phyloP scores from a whole-genome alignment of 2,329 filamentous ascomycete genomes.

The Clonostachys rosea region DNA sequence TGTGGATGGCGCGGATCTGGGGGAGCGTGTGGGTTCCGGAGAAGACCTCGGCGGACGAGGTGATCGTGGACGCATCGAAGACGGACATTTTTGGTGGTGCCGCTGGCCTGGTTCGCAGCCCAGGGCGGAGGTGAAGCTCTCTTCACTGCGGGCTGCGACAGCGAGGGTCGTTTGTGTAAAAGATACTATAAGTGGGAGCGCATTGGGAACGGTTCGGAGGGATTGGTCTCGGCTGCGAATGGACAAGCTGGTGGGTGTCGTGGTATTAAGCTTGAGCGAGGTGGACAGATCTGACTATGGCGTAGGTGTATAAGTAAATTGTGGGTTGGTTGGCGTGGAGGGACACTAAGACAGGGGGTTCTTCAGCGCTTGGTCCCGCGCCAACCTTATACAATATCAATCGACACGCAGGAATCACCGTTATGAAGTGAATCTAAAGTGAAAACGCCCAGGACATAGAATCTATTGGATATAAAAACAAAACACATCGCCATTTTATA shows the following conservation, averaged over 20 bases:
- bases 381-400: not conserved
- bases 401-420: not conserved
- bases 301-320: too few species aligned
- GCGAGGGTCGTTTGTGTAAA: not conserved
- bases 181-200: not conserved
- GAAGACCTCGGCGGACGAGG: slow-evolving; percentile 50
- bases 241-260: too few species aligned
- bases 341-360: too few species aligned
- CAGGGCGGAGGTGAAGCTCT: not conserved
- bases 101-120: slow-evolving; percentile 1
- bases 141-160: not conserved
- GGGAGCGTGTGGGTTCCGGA: slow-evolving; percentile 52
- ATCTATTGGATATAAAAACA: not conserved
- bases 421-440: not conserved
- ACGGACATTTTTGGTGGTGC: slow-evolving; percentile 22
- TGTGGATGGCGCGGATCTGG: slow-evolving; percentile 60
- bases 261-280: too few species aligned
- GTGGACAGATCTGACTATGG: too few species aligned
- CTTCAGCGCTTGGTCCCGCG: too few species aligned
- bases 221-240: too few species aligned
- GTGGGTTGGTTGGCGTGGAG: too few species aligned
- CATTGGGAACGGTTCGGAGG: not conserved
- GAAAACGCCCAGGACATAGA: not conserved
- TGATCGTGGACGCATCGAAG: slow-evolving; percentile 41
- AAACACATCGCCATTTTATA: not conserved